Conservation (phyloP, 78 protist genomes). For the Anaeramoeba ignava region DNA sequence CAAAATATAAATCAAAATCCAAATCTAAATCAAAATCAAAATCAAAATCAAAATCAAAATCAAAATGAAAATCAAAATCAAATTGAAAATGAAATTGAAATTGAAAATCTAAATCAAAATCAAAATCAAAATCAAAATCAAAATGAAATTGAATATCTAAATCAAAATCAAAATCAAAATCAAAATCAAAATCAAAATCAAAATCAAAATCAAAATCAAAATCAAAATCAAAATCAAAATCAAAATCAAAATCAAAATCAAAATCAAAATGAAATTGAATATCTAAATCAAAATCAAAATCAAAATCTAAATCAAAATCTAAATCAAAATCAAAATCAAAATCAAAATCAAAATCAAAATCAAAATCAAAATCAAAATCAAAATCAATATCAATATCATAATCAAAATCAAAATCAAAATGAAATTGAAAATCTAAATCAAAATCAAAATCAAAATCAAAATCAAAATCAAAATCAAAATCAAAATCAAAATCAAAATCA, state of each 20-base stretch:
- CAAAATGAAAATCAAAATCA: neutral
- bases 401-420: too few relatives aligned
- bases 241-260: neutral
- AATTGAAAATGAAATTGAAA: conserved; percentile 1
- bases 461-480: neutral
- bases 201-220: neutral
- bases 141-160: neutral
- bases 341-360: too few relatives aligned
- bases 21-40: neutral
- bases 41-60: neutral
- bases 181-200: neutral
- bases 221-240: neutral
- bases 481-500: neutral
- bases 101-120: neutral
- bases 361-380: too few relatives aligned
- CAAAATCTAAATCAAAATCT: neutral
- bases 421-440: neutral
- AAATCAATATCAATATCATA: too few relatives aligned
- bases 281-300: neutral
- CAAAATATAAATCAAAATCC: neutral
- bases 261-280: too few relatives aligned
- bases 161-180: neutral
- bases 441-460: neutral
- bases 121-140: neutral
- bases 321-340: neutral